Percentiles rank a stretch among this genome's conserved stretches.
Conservation (phyloP, 805 yeast species). For the Candida anglica region DNA sequence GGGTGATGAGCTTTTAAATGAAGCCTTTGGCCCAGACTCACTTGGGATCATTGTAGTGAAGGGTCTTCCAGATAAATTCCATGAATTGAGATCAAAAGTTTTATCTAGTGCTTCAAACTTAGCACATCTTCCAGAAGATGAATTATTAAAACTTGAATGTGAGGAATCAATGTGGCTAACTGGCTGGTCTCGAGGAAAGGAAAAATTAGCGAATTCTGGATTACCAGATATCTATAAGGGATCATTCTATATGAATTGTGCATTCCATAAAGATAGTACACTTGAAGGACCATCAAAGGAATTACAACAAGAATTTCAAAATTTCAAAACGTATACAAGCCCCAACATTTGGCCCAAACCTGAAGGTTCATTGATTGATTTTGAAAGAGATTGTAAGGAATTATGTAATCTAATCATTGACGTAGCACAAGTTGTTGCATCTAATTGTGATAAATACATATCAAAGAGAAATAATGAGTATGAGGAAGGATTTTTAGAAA, state of each 20-base stretch:
- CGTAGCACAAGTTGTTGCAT: conserved; percentile 48
- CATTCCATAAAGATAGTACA: conserved; percentile 41
- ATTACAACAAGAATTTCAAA: conserved; percentile 24
- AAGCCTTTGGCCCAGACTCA: conserved; percentile 54
- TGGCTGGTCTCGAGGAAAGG: conserved; percentile 63
- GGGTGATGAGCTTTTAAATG: conserved; percentile 23
- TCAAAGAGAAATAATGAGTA: conserved; percentile 21
- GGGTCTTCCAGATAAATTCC: conserved; percentile 37
- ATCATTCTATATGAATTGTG: conserved; percentile 56
- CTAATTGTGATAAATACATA: conserved; percentile 48
- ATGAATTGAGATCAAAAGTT: conserved; percentile 37
- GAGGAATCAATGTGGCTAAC: conserved; percentile 50
- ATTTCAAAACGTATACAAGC: conserved; percentile 42
- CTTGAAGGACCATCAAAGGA: conserved; percentile 45
- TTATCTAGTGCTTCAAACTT: conserved; percentile 39
- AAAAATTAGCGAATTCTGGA: conserved; percentile 38
- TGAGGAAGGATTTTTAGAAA: conserved; percentile 33
- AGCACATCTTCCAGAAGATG: conserved; percentile 32
- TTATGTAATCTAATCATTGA: conserved; percentile 44
- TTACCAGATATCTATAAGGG: conserved; percentile 50
- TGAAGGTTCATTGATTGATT: conserved; percentile 21
- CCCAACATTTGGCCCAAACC: conserved; percentile 51
- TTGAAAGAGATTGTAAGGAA: conserved; percentile 32
- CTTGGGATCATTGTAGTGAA: conserved; percentile 50
- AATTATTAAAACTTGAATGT: conserved; percentile 37